Evolutionary conservation across 768 basidiomycete species (phyloP).

Genomic region (Trametes maxima): DNA sequence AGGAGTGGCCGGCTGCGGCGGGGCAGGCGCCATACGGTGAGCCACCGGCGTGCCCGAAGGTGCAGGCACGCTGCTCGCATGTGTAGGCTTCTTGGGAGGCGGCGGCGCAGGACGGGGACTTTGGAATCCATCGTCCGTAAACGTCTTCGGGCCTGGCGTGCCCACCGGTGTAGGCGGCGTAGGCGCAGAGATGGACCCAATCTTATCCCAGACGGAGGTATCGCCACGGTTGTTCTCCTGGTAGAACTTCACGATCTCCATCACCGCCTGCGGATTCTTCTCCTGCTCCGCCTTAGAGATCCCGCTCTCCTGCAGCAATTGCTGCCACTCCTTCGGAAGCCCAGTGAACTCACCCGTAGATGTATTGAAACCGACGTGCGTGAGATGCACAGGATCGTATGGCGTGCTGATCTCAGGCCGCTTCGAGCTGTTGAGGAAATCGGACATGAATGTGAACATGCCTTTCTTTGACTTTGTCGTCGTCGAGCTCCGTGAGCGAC

Average conservation of each 20-base stretch:
- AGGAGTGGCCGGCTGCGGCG: constrained; percentile 63
- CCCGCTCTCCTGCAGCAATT: constrained; percentile 92
- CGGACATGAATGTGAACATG: constrained; percentile 63
- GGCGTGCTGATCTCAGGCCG: constrained; percentile 94
- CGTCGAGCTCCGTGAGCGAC: constrained; percentile 47
- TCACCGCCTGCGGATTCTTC: constrained; percentile 96
- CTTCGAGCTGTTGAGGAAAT: constrained; percentile 77
- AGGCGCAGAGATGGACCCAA: constrained; percentile 40
- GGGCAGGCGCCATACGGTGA: constrained; percentile 78
- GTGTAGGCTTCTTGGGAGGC: constrained; percentile 43
- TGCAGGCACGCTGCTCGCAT: constrained; percentile 26
- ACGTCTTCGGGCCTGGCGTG: constrained; percentile 19
- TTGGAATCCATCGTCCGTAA: constrained; percentile 52
- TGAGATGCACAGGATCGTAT: constrained; percentile 98
- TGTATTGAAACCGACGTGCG: constrained; percentile 98
- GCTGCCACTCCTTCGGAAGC: constrained; percentile 98
- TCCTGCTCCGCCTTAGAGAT: constrained; percentile 95
- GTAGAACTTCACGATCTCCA: constrained; percentile 99
- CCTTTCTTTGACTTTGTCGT: constrained; percentile 58
- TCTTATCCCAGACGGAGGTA: constrained; percentile 75
- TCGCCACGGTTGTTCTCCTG: constrained; percentile 78
- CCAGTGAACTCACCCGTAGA: constrained; percentile 99
- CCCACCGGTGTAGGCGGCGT: constrained; percentile 21
- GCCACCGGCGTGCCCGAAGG: constrained; percentile 44
- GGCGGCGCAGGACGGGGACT: constrained; percentile 49